Evolutionary conservation across 305 asterid species (phyloP).

Genomic region (Vinca major): DNA sequence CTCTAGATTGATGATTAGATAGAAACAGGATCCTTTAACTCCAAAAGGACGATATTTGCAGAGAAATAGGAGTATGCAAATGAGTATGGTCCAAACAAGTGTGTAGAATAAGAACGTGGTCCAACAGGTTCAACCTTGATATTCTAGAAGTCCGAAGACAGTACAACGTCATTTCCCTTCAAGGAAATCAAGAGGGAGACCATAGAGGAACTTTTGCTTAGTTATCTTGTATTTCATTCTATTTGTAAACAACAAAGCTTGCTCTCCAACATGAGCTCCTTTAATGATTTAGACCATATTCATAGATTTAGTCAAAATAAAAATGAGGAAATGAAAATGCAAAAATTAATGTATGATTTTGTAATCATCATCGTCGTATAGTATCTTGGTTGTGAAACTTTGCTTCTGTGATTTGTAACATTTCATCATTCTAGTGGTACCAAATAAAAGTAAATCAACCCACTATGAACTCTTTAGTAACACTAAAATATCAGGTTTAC

Average conservation of each 20-base stretch:
- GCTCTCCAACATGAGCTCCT: background rate
- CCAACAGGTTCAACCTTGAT: background rate
- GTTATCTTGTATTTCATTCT: background rate
- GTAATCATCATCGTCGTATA: background rate
- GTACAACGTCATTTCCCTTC: background rate
- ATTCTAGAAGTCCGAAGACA: background rate
- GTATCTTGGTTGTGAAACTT: background rate
- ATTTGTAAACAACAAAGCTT: background rate
- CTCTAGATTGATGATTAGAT: background rate
- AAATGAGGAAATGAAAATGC: background rate
- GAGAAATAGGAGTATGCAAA: background rate
- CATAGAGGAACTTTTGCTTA: background rate
- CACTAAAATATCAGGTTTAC: background rate
- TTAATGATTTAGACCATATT: background rate
- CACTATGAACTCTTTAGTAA: background rate
- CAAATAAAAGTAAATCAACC: background rate
- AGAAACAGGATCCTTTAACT: background rate
- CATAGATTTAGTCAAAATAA: background rate
- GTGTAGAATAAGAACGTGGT: background rate
- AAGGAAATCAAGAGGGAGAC: too few relatives aligned
- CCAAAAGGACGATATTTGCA: background rate
- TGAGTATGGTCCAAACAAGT: background rate
- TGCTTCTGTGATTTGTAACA: background rate
- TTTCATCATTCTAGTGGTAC: background rate
- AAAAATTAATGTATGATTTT: background rate